phyloP scores from a whole-genome alignment of 2,329 filamentous ascomycete genomes.

The Fusarium metavorans region DNA sequence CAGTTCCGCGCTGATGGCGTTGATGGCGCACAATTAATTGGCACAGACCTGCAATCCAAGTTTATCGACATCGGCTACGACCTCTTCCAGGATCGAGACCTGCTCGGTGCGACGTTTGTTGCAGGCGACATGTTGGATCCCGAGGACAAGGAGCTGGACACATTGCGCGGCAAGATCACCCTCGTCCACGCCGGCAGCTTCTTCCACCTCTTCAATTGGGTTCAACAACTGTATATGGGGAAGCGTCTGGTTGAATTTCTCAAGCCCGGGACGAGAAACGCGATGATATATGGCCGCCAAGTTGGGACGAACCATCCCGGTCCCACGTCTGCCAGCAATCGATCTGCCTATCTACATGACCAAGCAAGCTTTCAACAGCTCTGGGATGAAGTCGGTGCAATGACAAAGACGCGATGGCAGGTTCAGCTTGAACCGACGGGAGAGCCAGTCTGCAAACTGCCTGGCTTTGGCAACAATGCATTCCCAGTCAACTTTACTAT shows the following conservation, averaged over 20 bases:
- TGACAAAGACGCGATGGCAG: slow-evolving; percentile 63
- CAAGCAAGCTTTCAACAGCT: slow-evolving; percentile 62
- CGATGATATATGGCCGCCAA: slow-evolving; percentile 64
- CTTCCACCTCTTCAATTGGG: slow-evolving; percentile 63
- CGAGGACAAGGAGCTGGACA: slow-evolving; percentile 50
- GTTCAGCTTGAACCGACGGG: slow-evolving; percentile 55
- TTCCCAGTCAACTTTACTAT: slow-evolving; percentile 51
- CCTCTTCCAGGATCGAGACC: slow-evolving; percentile 70
- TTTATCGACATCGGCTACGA: slow-evolving; percentile 72
- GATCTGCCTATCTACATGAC: slow-evolving; percentile 60
- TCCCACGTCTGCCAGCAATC: slow-evolving; percentile 29
- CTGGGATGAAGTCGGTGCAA: slow-evolving; percentile 64
- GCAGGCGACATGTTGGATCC: slow-evolving; percentile 62
- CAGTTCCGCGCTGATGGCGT: slow-evolving; percentile 64
- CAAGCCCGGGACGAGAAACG: slow-evolving; percentile 56
- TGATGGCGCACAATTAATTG: slow-evolving; percentile 60
- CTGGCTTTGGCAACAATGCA: slow-evolving; percentile 42
- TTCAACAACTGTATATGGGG: slow-evolving; percentile 59
- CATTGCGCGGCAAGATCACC: slow-evolving; percentile 56
- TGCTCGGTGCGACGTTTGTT: slow-evolving; percentile 61
- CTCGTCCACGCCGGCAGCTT: slow-evolving; percentile 63
- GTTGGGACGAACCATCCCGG: slow-evolving; percentile 54
- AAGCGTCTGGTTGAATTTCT: slow-evolving; percentile 60
- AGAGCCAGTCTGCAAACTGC: slow-evolving; percentile 39
- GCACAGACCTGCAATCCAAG: slow-evolving; percentile 60